Evolutionary conservation across 257 asterid genomes (phyloP).

Genomic region (Gentiana macrophylla): DNA sequence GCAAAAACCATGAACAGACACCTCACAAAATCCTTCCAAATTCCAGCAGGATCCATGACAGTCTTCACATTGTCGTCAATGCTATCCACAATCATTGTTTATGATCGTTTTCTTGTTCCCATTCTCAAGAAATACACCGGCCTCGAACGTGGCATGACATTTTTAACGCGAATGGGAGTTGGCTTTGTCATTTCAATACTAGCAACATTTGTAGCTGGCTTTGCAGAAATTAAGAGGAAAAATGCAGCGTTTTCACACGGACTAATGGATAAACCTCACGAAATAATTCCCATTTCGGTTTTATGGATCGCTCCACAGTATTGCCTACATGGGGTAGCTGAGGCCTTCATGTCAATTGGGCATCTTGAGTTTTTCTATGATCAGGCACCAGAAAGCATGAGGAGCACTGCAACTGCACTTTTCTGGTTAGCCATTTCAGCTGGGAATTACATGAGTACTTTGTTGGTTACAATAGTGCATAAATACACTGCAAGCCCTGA

Average conservation of each 20-base stretch:
- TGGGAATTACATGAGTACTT: slow-evolving; percentile 60
- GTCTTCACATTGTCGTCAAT: slow-evolving; percentile 61
- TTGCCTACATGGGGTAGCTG: slow-evolving; percentile 68
- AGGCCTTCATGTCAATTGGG: slow-evolving; percentile 80
- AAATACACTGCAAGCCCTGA: slow-evolving; percentile 27
- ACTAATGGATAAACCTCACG: slow-evolving; percentile 25
- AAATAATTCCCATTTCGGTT: slow-evolving; percentile 49
- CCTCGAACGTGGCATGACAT: slow-evolving; percentile 64
- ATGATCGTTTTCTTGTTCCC: slow-evolving; percentile 68
- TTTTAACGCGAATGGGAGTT: slow-evolving; percentile 62
- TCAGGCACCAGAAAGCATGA: slow-evolving; percentile 90
- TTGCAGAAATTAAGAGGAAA: slow-evolving; percentile 50
- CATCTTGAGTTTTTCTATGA: slow-evolving; percentile 79
- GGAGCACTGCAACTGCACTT: slow-evolving; percentile 63
- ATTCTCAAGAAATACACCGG: slow-evolving; percentile 48
- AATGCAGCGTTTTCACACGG: slow-evolving; percentile 35
- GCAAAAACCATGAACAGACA: slow-evolving; percentile 80
- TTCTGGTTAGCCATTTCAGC: slow-evolving; percentile 75
- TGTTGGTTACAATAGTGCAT: slow-evolving; percentile 54
- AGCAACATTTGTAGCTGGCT: slow-evolving; percentile 67
- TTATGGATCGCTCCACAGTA: slow-evolving; percentile 72
- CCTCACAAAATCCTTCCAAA: slow-evolving; percentile 41
- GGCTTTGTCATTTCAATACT: slow-evolving; percentile 47
- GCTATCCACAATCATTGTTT: slow-evolving; percentile 49
- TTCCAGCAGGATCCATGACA: slow-evolving; percentile 73